Percentiles rank a stretch among this genome's conserved stretches.
phyloP scores from a whole-genome alignment of 768 basidiomycete species.

The Tulasnella sp. region DNA sequence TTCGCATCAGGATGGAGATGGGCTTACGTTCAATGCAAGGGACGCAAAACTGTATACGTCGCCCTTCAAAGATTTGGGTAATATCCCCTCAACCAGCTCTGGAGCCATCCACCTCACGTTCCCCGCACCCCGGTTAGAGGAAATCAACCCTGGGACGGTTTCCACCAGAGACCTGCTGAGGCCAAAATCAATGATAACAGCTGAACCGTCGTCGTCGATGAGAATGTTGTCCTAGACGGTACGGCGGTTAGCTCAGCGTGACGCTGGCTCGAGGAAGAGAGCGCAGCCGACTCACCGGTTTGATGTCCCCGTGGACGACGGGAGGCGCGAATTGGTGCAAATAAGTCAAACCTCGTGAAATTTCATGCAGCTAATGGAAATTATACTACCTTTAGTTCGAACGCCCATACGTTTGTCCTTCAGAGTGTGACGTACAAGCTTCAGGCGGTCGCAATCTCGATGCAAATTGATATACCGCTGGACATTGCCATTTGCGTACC shows the following conservation, averaged over 20 bases:
- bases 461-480: not conserved
- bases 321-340: conserved; percentile 8
- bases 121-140: conserved; percentile 1
- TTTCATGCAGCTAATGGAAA: conserved; percentile 7
- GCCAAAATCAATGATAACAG: conserved; percentile 26
- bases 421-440: not conserved
- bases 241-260: not conserved
- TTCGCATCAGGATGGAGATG: no score
- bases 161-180: not conserved
- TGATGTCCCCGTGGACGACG: conserved; percentile 22
- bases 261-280: not conserved
- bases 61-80: not conserved
- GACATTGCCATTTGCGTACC: not conserved
- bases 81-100: not conserved
- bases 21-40: conserved; percentile 8
- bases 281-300: not conserved
- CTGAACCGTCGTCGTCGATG: conserved; percentile 12
- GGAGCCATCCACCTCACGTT: conserved; percentile 16
- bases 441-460: not conserved
- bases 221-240: conserved; percentile 14
- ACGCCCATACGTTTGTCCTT: no score
- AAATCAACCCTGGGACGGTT: not conserved
- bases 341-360: conserved; percentile 15
- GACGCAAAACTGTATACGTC: conserved; percentile 13
- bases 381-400: not conserved